Percentiles rank a stretch among this genome's conserved stretches.
Conservation (phyloP, 2,329 filamentous ascomycete genomes). For the Penicillium glabrum region DNA sequence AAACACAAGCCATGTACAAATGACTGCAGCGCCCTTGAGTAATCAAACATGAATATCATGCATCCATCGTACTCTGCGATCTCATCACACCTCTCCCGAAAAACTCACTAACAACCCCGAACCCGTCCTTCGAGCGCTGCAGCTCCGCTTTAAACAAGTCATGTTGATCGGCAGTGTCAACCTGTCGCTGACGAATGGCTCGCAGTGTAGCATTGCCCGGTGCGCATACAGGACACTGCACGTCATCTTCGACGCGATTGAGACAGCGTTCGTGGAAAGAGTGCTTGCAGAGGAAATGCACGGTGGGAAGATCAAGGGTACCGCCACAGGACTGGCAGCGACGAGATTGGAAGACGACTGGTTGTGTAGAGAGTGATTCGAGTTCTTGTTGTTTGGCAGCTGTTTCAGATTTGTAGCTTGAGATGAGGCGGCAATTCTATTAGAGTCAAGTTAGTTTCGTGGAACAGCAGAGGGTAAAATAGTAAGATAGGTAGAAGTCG, state of each 20-base stretch:
- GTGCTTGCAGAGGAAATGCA: constrained; percentile 97
- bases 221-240: constrained; percentile 85
- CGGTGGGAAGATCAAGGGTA: constrained; percentile 78
- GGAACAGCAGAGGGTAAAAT: neutral
- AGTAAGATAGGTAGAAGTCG: neutral
- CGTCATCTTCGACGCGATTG: constrained; percentile 62
- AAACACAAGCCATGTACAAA: neutral
- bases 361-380: constrained; percentile 71
- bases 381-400: constrained; percentile 77
- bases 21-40: neutral
- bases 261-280: constrained; percentile 93
- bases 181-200: constrained; percentile 81
- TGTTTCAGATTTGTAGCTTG: constrained; percentile 81
- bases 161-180: constrained; percentile 81
- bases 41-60: neutral
- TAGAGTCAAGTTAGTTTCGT: constrained; percentile 27
- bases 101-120: constrained; percentile 90
- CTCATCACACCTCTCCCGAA: constrained; percentile 91
- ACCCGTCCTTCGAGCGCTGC: constrained; percentile 74
- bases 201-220: constrained; percentile 82
- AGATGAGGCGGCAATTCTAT: constrained; percentile 74
- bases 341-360: constrained; percentile 85
- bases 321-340: constrained; percentile 80
- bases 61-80: constrained; percentile 37
- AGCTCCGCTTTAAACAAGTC: constrained; percentile 85